These are phyloP conservation scores for Yamadazyma sp. DNA, from an alignment of 805 yeast genomes.

Conservation along the genomic window DNA sequence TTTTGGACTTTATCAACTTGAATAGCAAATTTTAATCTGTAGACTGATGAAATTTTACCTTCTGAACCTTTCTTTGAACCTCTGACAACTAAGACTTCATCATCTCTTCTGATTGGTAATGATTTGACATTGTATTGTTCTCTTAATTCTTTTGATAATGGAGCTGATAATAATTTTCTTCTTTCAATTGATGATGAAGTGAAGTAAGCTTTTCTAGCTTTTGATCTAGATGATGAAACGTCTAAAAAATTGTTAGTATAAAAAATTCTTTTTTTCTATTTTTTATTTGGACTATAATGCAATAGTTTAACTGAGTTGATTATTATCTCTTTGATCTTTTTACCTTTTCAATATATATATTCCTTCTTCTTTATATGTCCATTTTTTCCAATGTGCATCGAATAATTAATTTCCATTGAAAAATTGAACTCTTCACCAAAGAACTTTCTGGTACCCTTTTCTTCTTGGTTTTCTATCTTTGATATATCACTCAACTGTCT, in stretches of 20 bases:
- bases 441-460: too few relatives aligned
- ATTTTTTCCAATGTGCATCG: too few relatives aligned
- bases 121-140: slow-evolving; percentile 95
- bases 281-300: too few relatives aligned
- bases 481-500: too few relatives aligned
- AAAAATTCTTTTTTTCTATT: too few relatives aligned
- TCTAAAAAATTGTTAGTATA: slow-evolving; percentile 42
- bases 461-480: too few relatives aligned
- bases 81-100: slow-evolving; percentile 92
- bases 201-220: slow-evolving; percentile 99
- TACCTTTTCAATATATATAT: too few relatives aligned
- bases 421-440: too few relatives aligned
- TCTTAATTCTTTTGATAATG: slow-evolving; percentile 97
- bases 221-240: slow-evolving; percentile 99
- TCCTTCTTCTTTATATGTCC: too few relatives aligned
- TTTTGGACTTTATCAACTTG: slow-evolving; percentile 96
- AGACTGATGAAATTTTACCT: slow-evolving; percentile 95
- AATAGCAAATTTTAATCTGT: slow-evolving; percentile 96
- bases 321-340: too few relatives aligned
- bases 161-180: slow-evolving; percentile 95
- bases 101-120: slow-evolving; percentile 97
- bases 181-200: slow-evolving; percentile 94
- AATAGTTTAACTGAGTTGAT: too few relatives aligned
- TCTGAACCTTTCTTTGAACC: slow-evolving; percentile 99
- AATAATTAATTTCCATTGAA: too few relatives aligned